Evolutionary conservation across 75 land plant species (phyloP).

Genomic region (Larix kaempferi): DNA sequence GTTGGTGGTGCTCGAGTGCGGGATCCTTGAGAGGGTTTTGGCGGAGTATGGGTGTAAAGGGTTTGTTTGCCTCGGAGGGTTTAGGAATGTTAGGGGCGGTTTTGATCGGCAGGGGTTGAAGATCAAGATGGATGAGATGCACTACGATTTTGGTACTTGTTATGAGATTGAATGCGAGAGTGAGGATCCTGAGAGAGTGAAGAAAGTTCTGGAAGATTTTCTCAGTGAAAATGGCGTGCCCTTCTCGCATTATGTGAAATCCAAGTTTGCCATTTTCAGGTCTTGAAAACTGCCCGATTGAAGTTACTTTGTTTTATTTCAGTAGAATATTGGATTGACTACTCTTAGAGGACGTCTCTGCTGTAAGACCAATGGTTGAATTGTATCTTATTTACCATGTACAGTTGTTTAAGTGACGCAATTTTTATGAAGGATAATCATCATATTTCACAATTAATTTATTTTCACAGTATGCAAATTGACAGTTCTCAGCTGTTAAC

Average conservation of each 20-base stretch:
- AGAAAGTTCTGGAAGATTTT: constrained; percentile 49
- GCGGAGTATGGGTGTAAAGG: constrained; percentile 45
- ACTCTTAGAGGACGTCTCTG: too few species aligned
- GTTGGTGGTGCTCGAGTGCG: constrained; percentile 19
- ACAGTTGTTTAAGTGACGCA: too few species aligned
- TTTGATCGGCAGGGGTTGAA: constrained; percentile 72
- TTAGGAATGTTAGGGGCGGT: constrained; percentile 78
- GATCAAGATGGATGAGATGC: constrained; percentile 88
- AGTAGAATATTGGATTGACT: too few species aligned
- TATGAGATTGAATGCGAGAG: constrained; percentile 96
- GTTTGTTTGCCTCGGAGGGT: constrained; percentile 83
- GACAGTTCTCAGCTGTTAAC: too few species aligned
- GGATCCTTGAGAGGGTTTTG: constrained; percentile 29
- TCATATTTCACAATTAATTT: too few species aligned
- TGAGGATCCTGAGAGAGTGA: constrained; percentile 64
- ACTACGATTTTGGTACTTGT: constrained; percentile 68
- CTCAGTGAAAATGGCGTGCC: constrained; percentile 59
- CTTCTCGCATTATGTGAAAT: constrained; percentile 46
- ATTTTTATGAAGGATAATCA: too few species aligned
- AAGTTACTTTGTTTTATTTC: not conserved
- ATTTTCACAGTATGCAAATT: too few species aligned
- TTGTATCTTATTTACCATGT: too few species aligned
- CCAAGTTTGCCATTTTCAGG: constrained; percentile 86
- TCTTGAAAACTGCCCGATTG: constrained; percentile 66
- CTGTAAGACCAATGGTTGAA: too few species aligned